Evolutionary conservation across 139 green algal species (phyloP).

Genomic region (Volvox africanus): DNA sequence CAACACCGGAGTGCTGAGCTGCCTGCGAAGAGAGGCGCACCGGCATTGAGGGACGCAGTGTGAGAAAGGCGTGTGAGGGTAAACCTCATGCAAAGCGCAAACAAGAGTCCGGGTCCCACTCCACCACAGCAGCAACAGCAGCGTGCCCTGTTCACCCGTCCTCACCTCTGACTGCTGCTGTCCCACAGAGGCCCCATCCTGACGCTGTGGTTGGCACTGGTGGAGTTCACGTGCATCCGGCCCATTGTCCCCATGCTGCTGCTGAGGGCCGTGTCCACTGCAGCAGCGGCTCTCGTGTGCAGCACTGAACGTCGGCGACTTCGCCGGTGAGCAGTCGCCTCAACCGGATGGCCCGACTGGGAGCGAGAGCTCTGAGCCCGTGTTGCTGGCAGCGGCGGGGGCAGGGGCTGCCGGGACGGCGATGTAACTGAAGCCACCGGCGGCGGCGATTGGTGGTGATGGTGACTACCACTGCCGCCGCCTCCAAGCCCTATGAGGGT

Average conservation of each 20-base stretch:
- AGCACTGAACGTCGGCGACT: constrained; percentile 23
- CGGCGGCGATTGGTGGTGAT: not conserved
- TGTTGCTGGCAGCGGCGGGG: too few species aligned
- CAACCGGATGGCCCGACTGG: not conserved
- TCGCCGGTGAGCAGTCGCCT: not conserved
- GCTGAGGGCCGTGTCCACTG: not conserved
- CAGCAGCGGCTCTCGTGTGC: constrained; percentile 30
- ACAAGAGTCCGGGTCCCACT: not conserved
- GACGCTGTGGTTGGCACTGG: not conserved
- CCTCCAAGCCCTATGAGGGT: not conserved
- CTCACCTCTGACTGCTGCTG: not conserved
- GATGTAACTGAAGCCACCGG: too few species aligned
- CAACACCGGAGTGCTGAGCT: not conserved
- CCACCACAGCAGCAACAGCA: not conserved
- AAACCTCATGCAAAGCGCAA: too few species aligned
- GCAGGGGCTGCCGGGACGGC: too few species aligned
- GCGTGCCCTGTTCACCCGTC: not conserved
- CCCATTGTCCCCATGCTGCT: not conserved
- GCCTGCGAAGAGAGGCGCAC: not conserved
- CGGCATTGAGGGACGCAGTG: too few species aligned
- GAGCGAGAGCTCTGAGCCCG: too few species aligned
- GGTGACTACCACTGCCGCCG: not conserved
- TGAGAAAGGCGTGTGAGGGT: too few species aligned
- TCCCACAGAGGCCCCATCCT: not conserved
- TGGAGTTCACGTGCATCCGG: not conserved